Evolutionary conservation across 306 rosid species (phyloP), one percentile per base, ranked within the genome.

Genomic region (Pyrus betulifolia): DNA sequence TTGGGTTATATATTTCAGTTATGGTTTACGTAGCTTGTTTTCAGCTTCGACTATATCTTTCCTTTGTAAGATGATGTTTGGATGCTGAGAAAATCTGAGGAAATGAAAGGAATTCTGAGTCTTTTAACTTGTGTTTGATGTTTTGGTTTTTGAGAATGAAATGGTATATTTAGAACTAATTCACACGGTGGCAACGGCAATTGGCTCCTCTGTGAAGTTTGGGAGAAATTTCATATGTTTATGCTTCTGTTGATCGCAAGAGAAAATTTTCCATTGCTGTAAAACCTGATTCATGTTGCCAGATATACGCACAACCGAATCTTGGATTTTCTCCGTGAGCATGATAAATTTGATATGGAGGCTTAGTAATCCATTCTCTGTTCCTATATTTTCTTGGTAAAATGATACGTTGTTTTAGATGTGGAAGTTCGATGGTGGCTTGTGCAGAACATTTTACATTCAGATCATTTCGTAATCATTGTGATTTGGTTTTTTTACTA

Each of bases 71-170:
- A 2, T 27, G 25, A 10, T 75, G 71, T 75, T 77, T 79, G 88
- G 78, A 62, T 63, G 76, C 70, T 67, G 77, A 63, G 54, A 81
- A 75, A 28, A 74, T 42, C 23, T 31, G 25, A 55, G 71, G 70
- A 70, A 51, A 7, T n/a, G 2, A 42, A 23, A 4, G 42, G 18
- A 22, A 31, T 8, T 31, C 27, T 2, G 11, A 10, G 57, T 74
- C 22, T 13, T 14, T 59, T 27, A 31, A 35, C 14, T 10, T 42
- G 18, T 60, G 69, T 18, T 60, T 18, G 59, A 42, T 74, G 54
- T 74, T 58, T 6, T 72, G 55, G 67, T 0, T 22, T 38, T 25
- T 72, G 76, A 5, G 27, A 22, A 15, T 22, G 67, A 38, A 59
- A 59, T 72, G 66, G 13, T 13, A 6, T 46, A 31, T 9, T 35